These are phyloP conservation scores for Stagonosporopsis chrysanthemi DNA, from an alignment of 2,329 filamentous ascomycete genomes.

Conservation along the genomic window DNA sequence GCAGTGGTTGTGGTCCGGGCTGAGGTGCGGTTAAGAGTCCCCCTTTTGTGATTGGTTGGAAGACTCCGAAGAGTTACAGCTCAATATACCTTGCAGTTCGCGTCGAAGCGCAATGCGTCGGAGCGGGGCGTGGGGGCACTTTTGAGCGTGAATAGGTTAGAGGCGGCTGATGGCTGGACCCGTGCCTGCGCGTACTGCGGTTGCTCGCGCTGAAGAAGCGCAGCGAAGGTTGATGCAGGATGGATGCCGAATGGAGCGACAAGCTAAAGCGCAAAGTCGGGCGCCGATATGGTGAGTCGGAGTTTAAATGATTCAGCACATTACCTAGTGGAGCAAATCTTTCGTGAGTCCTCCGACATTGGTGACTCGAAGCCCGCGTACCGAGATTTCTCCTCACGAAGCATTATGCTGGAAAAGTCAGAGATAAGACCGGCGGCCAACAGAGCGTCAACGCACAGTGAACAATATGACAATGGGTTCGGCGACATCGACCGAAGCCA, in stretches of 20 bases:
- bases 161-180: constrained; percentile 28
- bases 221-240: constrained; percentile 14
- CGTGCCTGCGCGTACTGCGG: constrained; percentile 38
- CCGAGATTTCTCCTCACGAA: constrained; percentile 15
- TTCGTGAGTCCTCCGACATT: constrained; percentile 22
- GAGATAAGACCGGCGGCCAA: constrained; percentile 27
- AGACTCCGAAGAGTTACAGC: constrained; percentile 26
- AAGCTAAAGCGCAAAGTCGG: constrained; percentile 11
- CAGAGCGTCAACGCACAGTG: constrained; percentile 20
- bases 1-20: constrained; percentile 34
- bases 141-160: constrained; percentile 33
- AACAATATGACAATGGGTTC: constrained; percentile 14
- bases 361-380: constrained; percentile 34
- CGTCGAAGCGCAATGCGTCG: constrained; percentile 34
- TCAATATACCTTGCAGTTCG: constrained; percentile 33
- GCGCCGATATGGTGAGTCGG: constrained; percentile 20
- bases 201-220: constrained; percentile 27
- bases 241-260: constrained; percentile 9
- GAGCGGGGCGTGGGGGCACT: constrained; percentile 36
- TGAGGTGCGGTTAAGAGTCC: constrained; percentile 32
- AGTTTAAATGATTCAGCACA: constrained; percentile 35
- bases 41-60: constrained; percentile 39
- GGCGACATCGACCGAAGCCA: constrained; percentile 21
- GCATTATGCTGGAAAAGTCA: constrained; percentile 26
- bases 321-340: constrained; percentile 38